Conservation (phyloP, 805 yeast species). For the Jamesozyma spencerorum region DNA sequence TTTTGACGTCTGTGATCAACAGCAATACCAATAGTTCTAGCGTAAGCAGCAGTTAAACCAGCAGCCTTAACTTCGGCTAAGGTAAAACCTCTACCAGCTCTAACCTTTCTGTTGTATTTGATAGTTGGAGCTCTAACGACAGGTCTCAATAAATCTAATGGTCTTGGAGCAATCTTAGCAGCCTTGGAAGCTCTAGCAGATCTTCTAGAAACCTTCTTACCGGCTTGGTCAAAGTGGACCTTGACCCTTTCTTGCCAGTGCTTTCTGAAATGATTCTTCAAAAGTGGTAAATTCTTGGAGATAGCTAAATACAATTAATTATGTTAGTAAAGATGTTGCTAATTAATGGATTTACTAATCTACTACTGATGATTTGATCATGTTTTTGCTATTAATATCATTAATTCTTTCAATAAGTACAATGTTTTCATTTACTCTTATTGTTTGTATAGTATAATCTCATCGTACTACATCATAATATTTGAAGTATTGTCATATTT, state of each 20-base stretch:
- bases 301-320: slow-evolving; percentile 78
- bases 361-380: too few species aligned
- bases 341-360: slow-evolving; percentile 10
- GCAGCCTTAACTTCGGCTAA: slow-evolving; percentile 97
- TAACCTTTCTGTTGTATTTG: slow-evolving; percentile 98
- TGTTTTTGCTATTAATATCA: too few species aligned
- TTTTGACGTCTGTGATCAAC: slow-evolving; percentile 99
- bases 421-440: too few species aligned
- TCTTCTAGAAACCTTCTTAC: slow-evolving; percentile 97
- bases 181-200: slow-evolving; percentile 88
- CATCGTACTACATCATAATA: too few species aligned
- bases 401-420: too few species aligned
- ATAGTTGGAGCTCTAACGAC: slow-evolving; percentile 97
- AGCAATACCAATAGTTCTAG: slow-evolving; percentile 97
- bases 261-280: slow-evolving; percentile 99
- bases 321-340: too few species aligned
- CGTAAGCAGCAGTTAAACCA: slow-evolving; percentile 87
- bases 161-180: slow-evolving; percentile 94
- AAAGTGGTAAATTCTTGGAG: slow-evolving; percentile 96
- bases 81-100: slow-evolving; percentile 99
- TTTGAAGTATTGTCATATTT: too few species aligned
- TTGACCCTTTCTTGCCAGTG: slow-evolving; percentile 99
- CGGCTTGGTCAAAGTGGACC: slow-evolving; percentile 99
- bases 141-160: slow-evolving; percentile 93
- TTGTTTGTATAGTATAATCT: too few species aligned